Evolutionary conservation across 495 filamentous ascomycete genomes (phyloP).

Genomic region (Tuber melanosporum): DNA sequence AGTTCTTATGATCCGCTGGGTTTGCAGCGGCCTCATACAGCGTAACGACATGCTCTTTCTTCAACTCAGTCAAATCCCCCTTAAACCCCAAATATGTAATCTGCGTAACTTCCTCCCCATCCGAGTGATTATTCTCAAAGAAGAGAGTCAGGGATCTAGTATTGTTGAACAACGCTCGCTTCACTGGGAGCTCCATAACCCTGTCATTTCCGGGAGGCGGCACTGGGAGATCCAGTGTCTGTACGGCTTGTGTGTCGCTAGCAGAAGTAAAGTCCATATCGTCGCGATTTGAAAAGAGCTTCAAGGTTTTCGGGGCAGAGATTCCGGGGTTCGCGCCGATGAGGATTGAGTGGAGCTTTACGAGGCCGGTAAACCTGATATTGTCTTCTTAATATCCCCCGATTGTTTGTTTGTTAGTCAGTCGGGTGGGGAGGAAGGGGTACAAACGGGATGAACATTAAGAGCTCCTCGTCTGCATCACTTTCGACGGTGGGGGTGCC

Average conservation of each 20-base stretch:
- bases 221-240: conserved; percentile 60
- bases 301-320: conserved; percentile 73
- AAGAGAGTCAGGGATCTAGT: conserved; percentile 72
- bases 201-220: conserved; percentile 60
- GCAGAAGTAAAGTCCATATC: conserved; percentile 77
- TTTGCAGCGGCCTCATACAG: conserved; percentile 92
- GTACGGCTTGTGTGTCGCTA: conserved; percentile 61
- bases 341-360: conserved; percentile 83
- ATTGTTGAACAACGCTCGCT: conserved; percentile 79
- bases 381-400: background rate
- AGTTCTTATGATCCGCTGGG: conserved; percentile 65
- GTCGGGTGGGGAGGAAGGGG: conserved; percentile 1
- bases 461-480: conserved; percentile 84
- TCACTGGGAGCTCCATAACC: conserved; percentile 76
- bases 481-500: conserved; percentile 68
- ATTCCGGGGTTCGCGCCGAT: conserved; percentile 64
- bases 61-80: conserved; percentile 82
- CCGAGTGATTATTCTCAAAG: conserved; percentile 65
- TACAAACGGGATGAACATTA: conserved; percentile 84
- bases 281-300: conserved; percentile 75
- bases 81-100: conserved; percentile 84
- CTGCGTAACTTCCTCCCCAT: conserved; percentile 62
- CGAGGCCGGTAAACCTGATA: conserved; percentile 79
- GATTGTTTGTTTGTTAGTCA: background rate
- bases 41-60: conserved; percentile 73